Conservation (phyloP, 2,329 filamentous ascomycete species). For the Bipolaris zeicola region DNA sequence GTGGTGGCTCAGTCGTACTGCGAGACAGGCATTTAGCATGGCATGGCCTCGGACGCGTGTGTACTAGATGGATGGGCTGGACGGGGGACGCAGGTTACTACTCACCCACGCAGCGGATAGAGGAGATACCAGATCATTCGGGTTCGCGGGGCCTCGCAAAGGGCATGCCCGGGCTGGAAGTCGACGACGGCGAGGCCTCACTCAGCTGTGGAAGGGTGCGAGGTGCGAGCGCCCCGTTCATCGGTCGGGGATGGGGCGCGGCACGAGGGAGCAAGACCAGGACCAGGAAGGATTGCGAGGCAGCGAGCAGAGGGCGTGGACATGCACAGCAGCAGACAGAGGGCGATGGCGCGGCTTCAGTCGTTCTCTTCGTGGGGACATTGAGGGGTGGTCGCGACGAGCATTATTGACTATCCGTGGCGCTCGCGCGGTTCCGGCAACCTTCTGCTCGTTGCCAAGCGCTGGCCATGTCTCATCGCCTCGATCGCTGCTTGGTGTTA, state of each 20-base stretch:
- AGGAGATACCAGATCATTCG: conserved; percentile 77
- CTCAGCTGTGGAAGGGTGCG: conserved; percentile 25
- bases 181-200: conserved; percentile 12
- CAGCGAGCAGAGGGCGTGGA: background rate
- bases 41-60: background rate
- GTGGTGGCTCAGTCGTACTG: conserved; percentile 76
- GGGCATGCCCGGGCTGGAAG: conserved; percentile 31
- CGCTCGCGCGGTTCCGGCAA: conserved; percentile 27
- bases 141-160: conserved; percentile 25
- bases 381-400: conserved; percentile 23
- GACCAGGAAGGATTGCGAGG: background rate
- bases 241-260: conserved; percentile 25
- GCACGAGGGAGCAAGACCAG: conserved; percentile 2
- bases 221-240: conserved; percentile 35
- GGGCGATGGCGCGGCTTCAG: conserved; percentile 24
- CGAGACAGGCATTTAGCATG: conserved; percentile 20
- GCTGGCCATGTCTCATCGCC: conserved; percentile 20
- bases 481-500: conserved; percentile 15
- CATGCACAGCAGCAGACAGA: background rate
- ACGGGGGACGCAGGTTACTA: background rate
- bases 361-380: conserved; percentile 18
- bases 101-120: conserved; percentile 77
- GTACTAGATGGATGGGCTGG: background rate
- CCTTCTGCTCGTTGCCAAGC: conserved; percentile 22
- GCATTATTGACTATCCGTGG: conserved; percentile 35